phyloP scores from a whole-genome alignment of 148 eudicot species.

The Diospyros lotus region DNA sequence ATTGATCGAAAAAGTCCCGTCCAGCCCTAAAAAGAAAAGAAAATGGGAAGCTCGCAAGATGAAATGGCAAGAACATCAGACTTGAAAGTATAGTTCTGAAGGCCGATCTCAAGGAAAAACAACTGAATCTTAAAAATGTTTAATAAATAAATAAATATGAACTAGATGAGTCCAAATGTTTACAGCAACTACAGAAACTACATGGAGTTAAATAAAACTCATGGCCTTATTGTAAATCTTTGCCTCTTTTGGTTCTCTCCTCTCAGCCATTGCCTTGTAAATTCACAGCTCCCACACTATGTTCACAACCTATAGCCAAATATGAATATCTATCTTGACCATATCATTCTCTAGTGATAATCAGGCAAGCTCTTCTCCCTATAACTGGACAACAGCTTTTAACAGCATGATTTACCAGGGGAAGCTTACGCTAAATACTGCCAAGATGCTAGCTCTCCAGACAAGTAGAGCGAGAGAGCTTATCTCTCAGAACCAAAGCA shows the following conservation, averaged over 20 bases:
- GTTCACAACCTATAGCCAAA: not conserved
- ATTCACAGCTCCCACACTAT: not conserved
- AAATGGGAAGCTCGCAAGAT: not conserved
- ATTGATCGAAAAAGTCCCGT: no score
- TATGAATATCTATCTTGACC: not conserved
- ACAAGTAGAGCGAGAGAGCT: slow-evolving; percentile 43
- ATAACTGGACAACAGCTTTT: not conserved
- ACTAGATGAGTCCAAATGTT: not conserved
- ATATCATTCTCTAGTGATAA: not conserved
- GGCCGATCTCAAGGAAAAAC: not conserved
- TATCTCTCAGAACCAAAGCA: slow-evolving; percentile 48
- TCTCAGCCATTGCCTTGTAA: slow-evolving; percentile 4
- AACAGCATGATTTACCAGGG: not conserved
- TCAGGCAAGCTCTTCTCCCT: slow-evolving; percentile 3
- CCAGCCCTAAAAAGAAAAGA: not conserved
- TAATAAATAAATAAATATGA: not conserved
- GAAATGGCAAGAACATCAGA: not conserved
- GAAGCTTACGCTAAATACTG: not conserved
- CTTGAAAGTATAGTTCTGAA: not conserved
- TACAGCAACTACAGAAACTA: not conserved
- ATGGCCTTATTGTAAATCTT: not conserved
- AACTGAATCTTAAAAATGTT: not conserved
- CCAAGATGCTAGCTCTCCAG: slow-evolving; percentile 27
- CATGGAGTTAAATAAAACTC: not conserved
- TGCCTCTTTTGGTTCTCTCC: not conserved